Evolutionary conservation across 2,329 filamentous ascomycete species (phyloP).

Genomic region (Hortaea sp.): DNA sequence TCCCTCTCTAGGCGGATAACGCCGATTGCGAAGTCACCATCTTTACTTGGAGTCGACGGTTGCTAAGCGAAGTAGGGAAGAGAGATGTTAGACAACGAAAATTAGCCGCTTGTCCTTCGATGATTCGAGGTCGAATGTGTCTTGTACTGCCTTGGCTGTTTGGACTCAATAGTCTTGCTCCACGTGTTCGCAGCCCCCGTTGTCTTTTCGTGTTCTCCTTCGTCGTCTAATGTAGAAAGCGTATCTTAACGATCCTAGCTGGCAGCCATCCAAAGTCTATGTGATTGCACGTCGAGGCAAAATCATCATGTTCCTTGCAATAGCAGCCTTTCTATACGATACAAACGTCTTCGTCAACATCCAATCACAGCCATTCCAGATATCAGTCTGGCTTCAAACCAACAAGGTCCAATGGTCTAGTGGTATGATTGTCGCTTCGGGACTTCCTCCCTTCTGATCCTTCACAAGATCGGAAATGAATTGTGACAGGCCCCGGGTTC

Average conservation of each 20-base stretch:
- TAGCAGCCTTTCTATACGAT: not conserved
- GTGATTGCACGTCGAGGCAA: not conserved
- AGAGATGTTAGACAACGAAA: too few species aligned
- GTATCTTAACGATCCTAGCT: not conserved
- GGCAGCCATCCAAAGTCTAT: not conserved
- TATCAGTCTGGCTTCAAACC: too few species aligned
- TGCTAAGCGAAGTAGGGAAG: too few species aligned
- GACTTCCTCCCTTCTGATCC: not conserved
- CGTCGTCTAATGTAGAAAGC: not conserved
- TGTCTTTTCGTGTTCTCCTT: not conserved
- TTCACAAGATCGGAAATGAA: not conserved
- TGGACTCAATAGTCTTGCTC: too few species aligned
- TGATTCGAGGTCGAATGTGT: too few species aligned
- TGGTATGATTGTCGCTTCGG: constrained; percentile 5
- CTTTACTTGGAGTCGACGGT: too few species aligned
- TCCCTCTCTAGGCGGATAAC: too few species aligned
- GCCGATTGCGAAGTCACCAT: too few species aligned
- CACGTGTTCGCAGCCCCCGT: too few species aligned
- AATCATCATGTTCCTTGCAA: not conserved
- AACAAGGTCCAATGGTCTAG: constrained; percentile 2
- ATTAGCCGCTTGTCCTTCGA: too few species aligned
- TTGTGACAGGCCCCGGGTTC: constrained; percentile 1
- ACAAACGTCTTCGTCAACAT: not conserved
- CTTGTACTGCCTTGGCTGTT: too few species aligned
- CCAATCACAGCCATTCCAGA: too few species aligned